Conservation (phyloP, 306 rosid species). For the Cucurbita moschata region DNA sequence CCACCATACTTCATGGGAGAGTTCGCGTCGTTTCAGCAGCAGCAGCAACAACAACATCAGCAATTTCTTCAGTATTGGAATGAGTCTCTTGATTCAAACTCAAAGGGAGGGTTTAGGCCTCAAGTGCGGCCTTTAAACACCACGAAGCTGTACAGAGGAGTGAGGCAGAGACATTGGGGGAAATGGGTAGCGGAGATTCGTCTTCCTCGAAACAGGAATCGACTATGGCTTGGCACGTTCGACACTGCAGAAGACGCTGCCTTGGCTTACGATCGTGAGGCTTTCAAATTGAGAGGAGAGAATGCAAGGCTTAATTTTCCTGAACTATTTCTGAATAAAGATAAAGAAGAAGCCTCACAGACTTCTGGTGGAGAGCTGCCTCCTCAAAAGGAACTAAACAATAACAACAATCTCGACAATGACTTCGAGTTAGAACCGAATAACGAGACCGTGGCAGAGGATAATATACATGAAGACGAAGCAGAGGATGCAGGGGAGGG, state of each 20-base stretch:
- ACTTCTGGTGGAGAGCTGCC: neutral
- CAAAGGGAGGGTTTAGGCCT: conserved; percentile 54
- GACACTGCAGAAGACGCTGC: conserved; percentile 99
- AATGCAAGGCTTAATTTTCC: conserved; percentile 94
- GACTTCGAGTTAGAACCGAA: conserved; percentile 42
- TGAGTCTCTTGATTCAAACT: conserved; percentile 55
- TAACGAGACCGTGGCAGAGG: conserved; percentile 23
- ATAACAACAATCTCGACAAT: conserved; percentile 16
- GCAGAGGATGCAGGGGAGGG: conserved; percentile 4
- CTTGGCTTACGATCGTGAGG: conserved; percentile 91
- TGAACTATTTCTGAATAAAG: conserved; percentile 48
- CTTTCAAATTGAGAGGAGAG: conserved; percentile 82
- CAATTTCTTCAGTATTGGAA: conserved; percentile 68
- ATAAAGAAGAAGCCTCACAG: conserved; percentile 13
- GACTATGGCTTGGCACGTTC: conserved; percentile 93
- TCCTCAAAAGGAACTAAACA: conserved; percentile 13
- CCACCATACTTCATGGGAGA: conserved; percentile 24
- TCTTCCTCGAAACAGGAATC: conserved; percentile 73
- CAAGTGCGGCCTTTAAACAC: conserved; percentile 47
- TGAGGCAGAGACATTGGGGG: conserved; percentile 97
- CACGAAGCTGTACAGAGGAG: conserved; percentile 82
- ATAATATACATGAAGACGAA: conserved; percentile 12
- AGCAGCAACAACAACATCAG: conserved; percentile 16
- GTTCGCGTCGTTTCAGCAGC: conserved; percentile 16
- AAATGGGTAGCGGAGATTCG: conserved; percentile 99